Evolutionary conservation across 208 protist genomes (phyloP), one percentile per base, ranked within the genome.

Genomic region (Acanthamoeba rhysodes): DNA sequence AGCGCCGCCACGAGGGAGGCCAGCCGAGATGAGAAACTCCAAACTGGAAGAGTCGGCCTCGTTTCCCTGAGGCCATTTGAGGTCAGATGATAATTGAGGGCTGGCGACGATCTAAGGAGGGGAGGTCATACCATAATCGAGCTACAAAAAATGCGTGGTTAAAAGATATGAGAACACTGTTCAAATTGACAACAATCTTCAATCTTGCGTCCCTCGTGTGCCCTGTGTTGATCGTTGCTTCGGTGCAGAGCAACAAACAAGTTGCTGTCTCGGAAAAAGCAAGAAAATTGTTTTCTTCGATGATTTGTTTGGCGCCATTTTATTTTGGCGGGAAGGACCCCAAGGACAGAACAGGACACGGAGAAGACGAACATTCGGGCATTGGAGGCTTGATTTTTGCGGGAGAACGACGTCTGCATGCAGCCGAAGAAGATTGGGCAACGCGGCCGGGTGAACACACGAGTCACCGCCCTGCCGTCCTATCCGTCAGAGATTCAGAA

Each of bases 11-110:
- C 41, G 41, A 45, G 74, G 74, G 12, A 84, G 34, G 29, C 74
- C 74, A 10, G 74, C 74, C 10, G 74, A 84, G 34, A 84, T 84
- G 1, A 84, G 74, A 53, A 84, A 84, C 18, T 84, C 74, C 74
- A 84, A 22, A 12, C 22, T 59, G 53, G 53, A 59, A 48, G 45
- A 48, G 12, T 59, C 53, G 18, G 16, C 18, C 53, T 59, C 53
- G 53, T 59, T 59, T 59, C 53, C 53, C 53, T 59, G 53, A 59
- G 2, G 53, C 53, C 12, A 59, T 59, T 6, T 0, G 53, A 4
- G 53, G 2, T 22, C 53, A 59, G 53, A 3, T 48, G 45, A 48
- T 48, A 0, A 48, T 48, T 48, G 2, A 48, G 10, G 45, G n/a
- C 45, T 9, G 2, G 45, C 45, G 45, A 48, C 7, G 45, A 48